Conservation (phyloP, 768 basidiomycete species). For the Collybia nuda region DNA sequence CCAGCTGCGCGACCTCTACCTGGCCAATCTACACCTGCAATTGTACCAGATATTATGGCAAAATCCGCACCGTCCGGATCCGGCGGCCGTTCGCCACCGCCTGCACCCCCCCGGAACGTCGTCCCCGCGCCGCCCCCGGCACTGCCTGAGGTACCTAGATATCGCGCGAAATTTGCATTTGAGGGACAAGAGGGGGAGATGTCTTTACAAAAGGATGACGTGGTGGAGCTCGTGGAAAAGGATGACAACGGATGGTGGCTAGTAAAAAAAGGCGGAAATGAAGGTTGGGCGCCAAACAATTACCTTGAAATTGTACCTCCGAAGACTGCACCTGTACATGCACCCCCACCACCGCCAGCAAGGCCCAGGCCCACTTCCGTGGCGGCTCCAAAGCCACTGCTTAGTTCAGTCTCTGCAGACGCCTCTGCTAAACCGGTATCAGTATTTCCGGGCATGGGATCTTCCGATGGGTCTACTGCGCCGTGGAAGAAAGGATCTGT, state of each 20-base stretch:
- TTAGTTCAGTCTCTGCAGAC: constrained; percentile 51
- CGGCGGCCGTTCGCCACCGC: constrained; percentile 24
- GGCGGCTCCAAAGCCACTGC: constrained; percentile 29
- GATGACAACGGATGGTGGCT: constrained; percentile 99
- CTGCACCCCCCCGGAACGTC: constrained; percentile 34
- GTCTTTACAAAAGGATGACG: constrained; percentile 84
- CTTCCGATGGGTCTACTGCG: constrained; percentile 64
- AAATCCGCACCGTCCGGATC: constrained; percentile 22
- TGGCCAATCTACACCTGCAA: constrained; percentile 47
- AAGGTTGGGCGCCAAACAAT: constrained; percentile 96
- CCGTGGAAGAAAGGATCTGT: constrained; percentile 69
- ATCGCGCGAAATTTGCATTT: constrained; percentile 91
- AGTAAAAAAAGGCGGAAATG: constrained; percentile 75
- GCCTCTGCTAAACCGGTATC: constrained; percentile 74
- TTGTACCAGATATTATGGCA: constrained; percentile 5
- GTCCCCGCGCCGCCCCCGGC: constrained; percentile 51
- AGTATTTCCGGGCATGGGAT: constrained; percentile 76
- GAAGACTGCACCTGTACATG: constrained; percentile 59
- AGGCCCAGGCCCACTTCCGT: constrained; percentile 33
- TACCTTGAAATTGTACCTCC: constrained; percentile 83
- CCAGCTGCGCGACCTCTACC: constrained; percentile 68
- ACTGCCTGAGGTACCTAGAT: constrained; percentile 70
- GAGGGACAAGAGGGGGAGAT: constrained; percentile 92
- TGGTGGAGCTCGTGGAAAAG: constrained; percentile 90
- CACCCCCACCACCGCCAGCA: constrained; percentile 70